phyloP scores from a whole-genome alignment of 352 stramenopile genomes.

The Phytophthora nicotianae region DNA sequence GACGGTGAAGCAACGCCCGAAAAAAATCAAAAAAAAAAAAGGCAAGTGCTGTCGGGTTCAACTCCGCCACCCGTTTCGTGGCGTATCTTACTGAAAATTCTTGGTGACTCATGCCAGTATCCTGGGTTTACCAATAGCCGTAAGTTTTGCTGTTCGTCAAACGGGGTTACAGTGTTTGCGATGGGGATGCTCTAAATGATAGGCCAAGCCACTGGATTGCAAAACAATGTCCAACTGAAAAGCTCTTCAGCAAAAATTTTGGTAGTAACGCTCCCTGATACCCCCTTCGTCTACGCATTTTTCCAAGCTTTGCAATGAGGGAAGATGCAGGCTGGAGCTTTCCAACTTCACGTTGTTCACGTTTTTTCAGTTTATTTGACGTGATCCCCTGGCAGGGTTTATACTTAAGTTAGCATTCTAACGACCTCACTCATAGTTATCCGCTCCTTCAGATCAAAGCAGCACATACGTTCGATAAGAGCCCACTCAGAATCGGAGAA shows the following conservation, averaged over 20 bases:
- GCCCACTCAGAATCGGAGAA: conserved; percentile 43
- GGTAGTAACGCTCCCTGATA: background rate
- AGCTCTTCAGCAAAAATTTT: background rate
- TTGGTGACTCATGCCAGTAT: background rate
- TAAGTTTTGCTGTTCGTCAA: background rate
- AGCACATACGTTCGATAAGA: conserved; percentile 43
- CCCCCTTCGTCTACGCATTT: too few relatives aligned
- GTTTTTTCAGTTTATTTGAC: background rate
- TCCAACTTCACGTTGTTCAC: too few relatives aligned
- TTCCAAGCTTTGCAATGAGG: background rate
- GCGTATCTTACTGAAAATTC: background rate
- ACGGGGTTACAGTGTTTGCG: too few relatives aligned
- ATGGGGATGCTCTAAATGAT: too few relatives aligned
- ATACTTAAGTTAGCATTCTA: conserved; percentile 9
- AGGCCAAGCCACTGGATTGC: too few relatives aligned
- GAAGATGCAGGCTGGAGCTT: too few relatives aligned
- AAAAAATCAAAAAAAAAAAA: conserved; percentile 7
- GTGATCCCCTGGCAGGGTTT: background rate
- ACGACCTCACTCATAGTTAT: conserved; percentile 28
- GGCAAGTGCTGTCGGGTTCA: conserved; percentile 4
- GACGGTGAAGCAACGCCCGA: background rate
- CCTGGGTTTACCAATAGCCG: background rate
- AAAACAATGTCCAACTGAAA: too few relatives aligned
- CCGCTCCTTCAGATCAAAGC: conserved; percentile 16
- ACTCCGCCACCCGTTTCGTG: conserved; percentile 1